These are phyloP conservation scores for Chlorella sp. DNA, from an alignment of 139 green algal genomes.

Conservation along the genomic window DNA sequence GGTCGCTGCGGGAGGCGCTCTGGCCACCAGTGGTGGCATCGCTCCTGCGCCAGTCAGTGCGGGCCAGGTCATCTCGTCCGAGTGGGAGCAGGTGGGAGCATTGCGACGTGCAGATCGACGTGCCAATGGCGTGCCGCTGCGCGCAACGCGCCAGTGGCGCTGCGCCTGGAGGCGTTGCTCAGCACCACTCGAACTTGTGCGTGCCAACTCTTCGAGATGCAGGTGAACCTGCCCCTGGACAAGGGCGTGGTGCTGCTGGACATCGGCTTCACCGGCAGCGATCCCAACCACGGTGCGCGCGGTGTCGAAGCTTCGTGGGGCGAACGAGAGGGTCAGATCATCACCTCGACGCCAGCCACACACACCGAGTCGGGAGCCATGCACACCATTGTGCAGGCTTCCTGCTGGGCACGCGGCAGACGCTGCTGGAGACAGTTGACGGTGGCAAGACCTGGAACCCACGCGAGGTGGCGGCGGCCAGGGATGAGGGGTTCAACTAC, in stretches of 20 bases:
- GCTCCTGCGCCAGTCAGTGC: constrained; percentile 14
- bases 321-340: too few species aligned
- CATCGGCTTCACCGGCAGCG: constrained; percentile 81
- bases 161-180: not conserved
- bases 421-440: constrained; percentile 95
- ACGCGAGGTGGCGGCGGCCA: constrained; percentile 56
- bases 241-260: constrained; percentile 93
- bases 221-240: constrained; percentile 81
- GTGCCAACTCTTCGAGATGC: not conserved
- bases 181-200: not conserved
- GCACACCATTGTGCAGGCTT: constrained; percentile 60
- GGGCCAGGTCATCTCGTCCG: constrained; percentile 50
- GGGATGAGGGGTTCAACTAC: constrained; percentile 88
- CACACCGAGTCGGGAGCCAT: not conserved
- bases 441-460: constrained; percentile 89
- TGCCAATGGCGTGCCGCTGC: too few species aligned
- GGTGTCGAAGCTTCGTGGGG: not conserved
- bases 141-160: too few species aligned
- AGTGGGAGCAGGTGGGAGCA: constrained; percentile 55
- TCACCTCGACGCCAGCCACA: too few species aligned
- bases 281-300: constrained; percentile 82
- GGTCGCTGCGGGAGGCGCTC: not conserved
- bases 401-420: constrained; percentile 93
- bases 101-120: not conserved
- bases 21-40: not conserved